Percentiles rank a stretch among this genome's conserved stretches.
These are phyloP conservation scores for Dendrobium nobile DNA, from an alignment of 106 monocot genomes.

Conservation along the genomic window DNA sequence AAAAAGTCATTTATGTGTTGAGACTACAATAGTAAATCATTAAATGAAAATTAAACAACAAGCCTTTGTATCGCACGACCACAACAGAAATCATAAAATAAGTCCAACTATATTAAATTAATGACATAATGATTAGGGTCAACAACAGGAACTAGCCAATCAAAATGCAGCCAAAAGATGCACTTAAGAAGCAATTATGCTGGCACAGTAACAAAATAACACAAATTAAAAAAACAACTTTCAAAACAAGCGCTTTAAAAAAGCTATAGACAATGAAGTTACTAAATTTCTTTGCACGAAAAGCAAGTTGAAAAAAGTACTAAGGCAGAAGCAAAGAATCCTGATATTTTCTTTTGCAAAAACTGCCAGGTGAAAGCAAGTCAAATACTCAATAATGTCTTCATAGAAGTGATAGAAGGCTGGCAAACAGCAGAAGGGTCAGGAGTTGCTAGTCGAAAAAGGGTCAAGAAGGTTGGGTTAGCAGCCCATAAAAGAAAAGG, in stretches of 20 bases:
- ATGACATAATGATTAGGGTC: not conserved
- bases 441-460: too few species aligned
- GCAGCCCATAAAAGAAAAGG: too few species aligned
- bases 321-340: too few species aligned
- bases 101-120: not conserved
- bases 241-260: not conserved
- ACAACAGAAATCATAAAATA: not conserved
- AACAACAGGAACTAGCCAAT: not conserved
- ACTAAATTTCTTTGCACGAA: not conserved
- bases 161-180: not conserved
- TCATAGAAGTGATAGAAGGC: too few species aligned
- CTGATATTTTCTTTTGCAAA: too few species aligned
- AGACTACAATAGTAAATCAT: conserved; percentile 1
- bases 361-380: too few species aligned
- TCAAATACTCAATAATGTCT: too few species aligned
- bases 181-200: not conserved
- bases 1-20: not conserved
- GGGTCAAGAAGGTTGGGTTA: too few species aligned
- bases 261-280: not conserved
- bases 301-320: not conserved
- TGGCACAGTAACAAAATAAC: not conserved
- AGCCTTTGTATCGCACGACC: not conserved
- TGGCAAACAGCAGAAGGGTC: too few species aligned
- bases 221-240: not conserved
- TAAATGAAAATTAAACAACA: not conserved